Percentiles rank a stretch among this genome's conserved stretches.
phyloP scores from a whole-genome alignment of 352 stramenopile species.

The Phytophthora pini region DNA sequence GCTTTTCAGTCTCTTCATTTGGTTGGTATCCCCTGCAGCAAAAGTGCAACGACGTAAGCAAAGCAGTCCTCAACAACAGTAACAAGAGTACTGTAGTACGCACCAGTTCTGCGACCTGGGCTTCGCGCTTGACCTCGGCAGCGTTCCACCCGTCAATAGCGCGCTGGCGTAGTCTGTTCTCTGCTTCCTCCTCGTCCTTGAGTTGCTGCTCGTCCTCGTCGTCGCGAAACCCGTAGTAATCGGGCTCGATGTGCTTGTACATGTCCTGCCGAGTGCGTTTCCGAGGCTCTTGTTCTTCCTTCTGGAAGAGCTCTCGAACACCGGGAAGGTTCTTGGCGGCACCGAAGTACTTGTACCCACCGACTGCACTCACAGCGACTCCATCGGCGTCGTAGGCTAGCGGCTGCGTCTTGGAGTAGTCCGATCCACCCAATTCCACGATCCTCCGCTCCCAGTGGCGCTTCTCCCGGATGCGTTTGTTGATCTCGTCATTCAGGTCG shows the following conservation, averaged over 20 bases:
- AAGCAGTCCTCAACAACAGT: not conserved
- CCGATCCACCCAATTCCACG: slow-evolving; percentile 89
- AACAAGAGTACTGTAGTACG: slow-evolving; percentile 5
- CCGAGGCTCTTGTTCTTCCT: slow-evolving; percentile 66
- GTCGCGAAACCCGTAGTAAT: slow-evolving; percentile 85
- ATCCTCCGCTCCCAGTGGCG: slow-evolving; percentile 88
- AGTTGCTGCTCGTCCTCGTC: slow-evolving; percentile 68
- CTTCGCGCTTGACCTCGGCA: slow-evolving; percentile 48
- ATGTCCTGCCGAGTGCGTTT: slow-evolving; percentile 85
- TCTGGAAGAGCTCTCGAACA: slow-evolving; percentile 95
- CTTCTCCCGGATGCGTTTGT: slow-evolving; percentile 97
- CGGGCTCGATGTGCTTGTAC: slow-evolving; percentile 90
- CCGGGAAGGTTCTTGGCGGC: slow-evolving; percentile 96
- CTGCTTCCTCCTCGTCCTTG: slow-evolving; percentile 50
- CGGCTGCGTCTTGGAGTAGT: slow-evolving; percentile 89
- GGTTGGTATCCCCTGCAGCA: slow-evolving; percentile 16
- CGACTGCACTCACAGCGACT: slow-evolving; percentile 59
- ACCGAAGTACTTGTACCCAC: slow-evolving; percentile 97
- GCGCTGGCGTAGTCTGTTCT: slow-evolving; percentile 54
- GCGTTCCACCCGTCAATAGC: slow-evolving; percentile 66
- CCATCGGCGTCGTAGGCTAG: slow-evolving; percentile 84
- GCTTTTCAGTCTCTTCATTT: slow-evolving; percentile 8
- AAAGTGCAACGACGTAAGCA: slow-evolving; percentile 12
- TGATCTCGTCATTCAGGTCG: slow-evolving; percentile 99
- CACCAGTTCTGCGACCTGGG: slow-evolving; percentile 47